A percentile compares a stretch with the other conserved stretches of the same genome.
phyloP scores from a whole-genome alignment of 2,329 filamentous ascomycete species.

The Arthrobotrys entomopaga region DNA sequence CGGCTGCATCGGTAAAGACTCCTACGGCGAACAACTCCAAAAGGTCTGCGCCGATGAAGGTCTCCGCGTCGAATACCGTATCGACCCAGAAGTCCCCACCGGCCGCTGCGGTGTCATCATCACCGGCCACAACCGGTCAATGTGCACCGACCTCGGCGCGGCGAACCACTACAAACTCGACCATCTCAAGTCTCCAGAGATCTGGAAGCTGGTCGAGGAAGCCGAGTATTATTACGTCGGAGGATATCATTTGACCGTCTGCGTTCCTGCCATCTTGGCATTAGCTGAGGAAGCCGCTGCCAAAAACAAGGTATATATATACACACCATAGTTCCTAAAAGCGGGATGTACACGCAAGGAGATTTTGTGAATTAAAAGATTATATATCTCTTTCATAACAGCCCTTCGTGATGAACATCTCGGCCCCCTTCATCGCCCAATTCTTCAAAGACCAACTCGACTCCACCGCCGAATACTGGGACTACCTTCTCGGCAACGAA shows the following conservation, averaged over 20 bases:
- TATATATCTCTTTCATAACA: too few species aligned
- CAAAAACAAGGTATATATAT: conserved; percentile 73
- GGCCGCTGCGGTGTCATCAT: conserved; percentile 97
- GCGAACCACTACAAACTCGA: conserved; percentile 97
- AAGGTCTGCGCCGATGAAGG: conserved; percentile 84
- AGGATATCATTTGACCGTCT: conserved; percentile 97
- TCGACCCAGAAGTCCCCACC: conserved; percentile 84
- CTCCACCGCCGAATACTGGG: conserved; percentile 86
- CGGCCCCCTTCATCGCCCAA: conserved; percentile 92
- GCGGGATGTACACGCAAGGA: too few species aligned
- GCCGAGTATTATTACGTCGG: conserved; percentile 92
- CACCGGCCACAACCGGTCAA: conserved; percentile 92
- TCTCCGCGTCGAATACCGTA: conserved; percentile 91
- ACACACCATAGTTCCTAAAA: too few species aligned
- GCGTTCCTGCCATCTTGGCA: conserved; percentile 86
- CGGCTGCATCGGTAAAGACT: conserved; percentile 93
- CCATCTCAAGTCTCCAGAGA: conserved; percentile 87
- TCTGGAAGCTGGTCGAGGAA: conserved; percentile 91
- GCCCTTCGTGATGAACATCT: conserved; percentile 77
- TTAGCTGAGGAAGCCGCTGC: conserved; percentile 88
- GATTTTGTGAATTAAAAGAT: too few species aligned
- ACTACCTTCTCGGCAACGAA: conserved; percentile 97
- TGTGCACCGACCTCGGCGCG: conserved; percentile 94
- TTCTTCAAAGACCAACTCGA: conserved; percentile 98
- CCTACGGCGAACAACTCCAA: conserved; percentile 88